Conservation (phyloP, 2,329 filamentous ascomycete genomes). For the Pseudogymnoascus sp. region DNA sequence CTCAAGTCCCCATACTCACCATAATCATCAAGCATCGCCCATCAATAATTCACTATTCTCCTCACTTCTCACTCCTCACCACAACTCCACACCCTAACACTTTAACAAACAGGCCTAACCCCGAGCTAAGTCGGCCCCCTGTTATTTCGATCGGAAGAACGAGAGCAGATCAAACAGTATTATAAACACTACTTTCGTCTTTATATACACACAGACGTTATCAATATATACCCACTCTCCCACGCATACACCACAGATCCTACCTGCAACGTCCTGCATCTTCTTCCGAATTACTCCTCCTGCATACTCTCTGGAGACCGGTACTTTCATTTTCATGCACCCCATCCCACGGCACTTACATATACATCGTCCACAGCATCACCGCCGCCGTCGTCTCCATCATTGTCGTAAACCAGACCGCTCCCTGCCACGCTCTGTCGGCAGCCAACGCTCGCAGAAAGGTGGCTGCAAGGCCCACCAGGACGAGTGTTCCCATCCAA, state of each 20-base stretch:
- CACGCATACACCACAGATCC: background rate
- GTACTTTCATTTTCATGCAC: slow-evolving; percentile 3
- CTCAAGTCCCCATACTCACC: background rate
- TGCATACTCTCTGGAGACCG: slow-evolving; percentile 1
- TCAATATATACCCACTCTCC: slow-evolving; percentile 3
- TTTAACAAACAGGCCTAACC: background rate
- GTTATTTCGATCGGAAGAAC: background rate
- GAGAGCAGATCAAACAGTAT: background rate
- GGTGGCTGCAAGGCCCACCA: background rate
- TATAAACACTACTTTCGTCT: background rate
- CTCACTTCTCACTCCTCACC: background rate
- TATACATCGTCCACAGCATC: background rate
- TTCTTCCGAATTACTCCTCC: background rate
- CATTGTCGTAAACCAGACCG: background rate
- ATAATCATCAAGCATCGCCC: background rate
- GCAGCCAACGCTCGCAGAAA: background rate
- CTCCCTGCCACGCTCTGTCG: background rate
- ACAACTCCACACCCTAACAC: background rate
- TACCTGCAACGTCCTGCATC: slow-evolving; percentile 1
- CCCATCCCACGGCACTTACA: slow-evolving; percentile 2
- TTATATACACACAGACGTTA: slow-evolving; percentile 1
- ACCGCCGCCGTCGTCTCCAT: background rate
- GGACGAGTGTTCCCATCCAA: background rate
- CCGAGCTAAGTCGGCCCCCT: background rate
- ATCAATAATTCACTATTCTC: background rate